Percentiles rank a stretch among this genome's conserved stretches.
Conservation (phyloP, 495 filamentous ascomycete genomes). For the Penicillium paxilli region DNA sequence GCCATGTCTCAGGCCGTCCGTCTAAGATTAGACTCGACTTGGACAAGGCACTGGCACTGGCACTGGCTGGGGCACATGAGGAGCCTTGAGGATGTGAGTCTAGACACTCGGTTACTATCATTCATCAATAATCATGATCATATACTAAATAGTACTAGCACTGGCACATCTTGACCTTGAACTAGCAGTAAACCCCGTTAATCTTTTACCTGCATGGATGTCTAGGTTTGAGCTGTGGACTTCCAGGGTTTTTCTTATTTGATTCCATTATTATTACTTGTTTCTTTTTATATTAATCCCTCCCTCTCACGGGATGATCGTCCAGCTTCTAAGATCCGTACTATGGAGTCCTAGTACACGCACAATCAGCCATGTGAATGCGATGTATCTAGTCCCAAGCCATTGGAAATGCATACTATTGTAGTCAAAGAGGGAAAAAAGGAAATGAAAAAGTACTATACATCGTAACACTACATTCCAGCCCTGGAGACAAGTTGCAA, state of each 20-base stretch:
- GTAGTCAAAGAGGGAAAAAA: no score
- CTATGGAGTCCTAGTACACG: neutral
- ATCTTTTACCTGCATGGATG: no score
- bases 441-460: no score
- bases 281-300: neutral
- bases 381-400: no score
- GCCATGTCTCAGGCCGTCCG: neutral
- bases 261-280: neutral
- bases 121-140: neutral
- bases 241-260: neutral
- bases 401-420: no score
- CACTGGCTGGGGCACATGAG: neutral
- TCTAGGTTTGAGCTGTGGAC: no score
- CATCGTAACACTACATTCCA: no score
- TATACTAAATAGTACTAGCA: no score
- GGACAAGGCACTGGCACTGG: no score
- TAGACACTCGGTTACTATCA: constrained; percentile 1
- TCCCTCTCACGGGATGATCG: constrained; percentile 8
- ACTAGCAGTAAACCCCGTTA: no score
- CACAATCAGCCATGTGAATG: no score
- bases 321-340: constrained; percentile 1
- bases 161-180: neutral
- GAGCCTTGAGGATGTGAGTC: neutral
- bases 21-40: neutral
- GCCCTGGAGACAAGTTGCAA: no score